Percentiles rank a stretch among this genome's conserved stretches.
These are phyloP conservation scores for Nevesoporus exiguus DNA, from an alignment of 768 basidiomycete species.

Conservation along the genomic window DNA sequence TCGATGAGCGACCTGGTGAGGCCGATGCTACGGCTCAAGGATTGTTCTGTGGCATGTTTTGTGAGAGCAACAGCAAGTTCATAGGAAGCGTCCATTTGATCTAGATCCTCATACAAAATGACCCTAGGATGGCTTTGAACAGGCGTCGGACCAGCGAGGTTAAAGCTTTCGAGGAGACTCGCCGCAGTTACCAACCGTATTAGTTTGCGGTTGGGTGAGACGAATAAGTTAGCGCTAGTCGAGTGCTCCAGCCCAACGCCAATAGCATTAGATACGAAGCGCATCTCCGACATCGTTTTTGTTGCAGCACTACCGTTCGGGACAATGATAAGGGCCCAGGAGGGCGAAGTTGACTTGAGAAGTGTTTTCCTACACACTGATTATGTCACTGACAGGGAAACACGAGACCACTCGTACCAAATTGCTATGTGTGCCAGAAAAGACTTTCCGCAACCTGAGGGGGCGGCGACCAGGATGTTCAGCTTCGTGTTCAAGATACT, in stretches of 20 bases:
- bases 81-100: conserved; percentile 75
- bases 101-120: conserved; percentile 81
- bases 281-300: conserved; percentile 55
- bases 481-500: conserved; percentile 60
- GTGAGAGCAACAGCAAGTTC: conserved; percentile 80
- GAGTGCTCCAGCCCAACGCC: conserved; percentile 39
- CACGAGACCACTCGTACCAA: conserved; percentile 52
- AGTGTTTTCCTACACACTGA: conserved; percentile 51
- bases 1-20: conserved; percentile 78
- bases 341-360: conserved; percentile 36
- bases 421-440: conserved; percentile 62
- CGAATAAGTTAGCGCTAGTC: conserved; percentile 32
- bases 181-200: conserved; percentile 58
- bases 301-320: conserved; percentile 55
- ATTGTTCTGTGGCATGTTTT: conserved; percentile 57
- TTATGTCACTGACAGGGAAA: conserved; percentile 12
- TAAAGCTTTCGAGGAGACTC: conserved; percentile 46
- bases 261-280: conserved; percentile 34
- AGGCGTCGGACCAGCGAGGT: conserved; percentile 24
- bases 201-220: conserved; percentile 36
- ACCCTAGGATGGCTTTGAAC: conserved; percentile 47
- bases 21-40: conserved; percentile 71
- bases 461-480: conserved; percentile 74
- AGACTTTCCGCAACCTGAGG: conserved; percentile 80
- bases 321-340: conserved; percentile 61